Evolutionary conservation across 2,329 filamentous ascomycete species (phyloP).

Genomic region (Mycosphaerelloides madeirae): DNA sequence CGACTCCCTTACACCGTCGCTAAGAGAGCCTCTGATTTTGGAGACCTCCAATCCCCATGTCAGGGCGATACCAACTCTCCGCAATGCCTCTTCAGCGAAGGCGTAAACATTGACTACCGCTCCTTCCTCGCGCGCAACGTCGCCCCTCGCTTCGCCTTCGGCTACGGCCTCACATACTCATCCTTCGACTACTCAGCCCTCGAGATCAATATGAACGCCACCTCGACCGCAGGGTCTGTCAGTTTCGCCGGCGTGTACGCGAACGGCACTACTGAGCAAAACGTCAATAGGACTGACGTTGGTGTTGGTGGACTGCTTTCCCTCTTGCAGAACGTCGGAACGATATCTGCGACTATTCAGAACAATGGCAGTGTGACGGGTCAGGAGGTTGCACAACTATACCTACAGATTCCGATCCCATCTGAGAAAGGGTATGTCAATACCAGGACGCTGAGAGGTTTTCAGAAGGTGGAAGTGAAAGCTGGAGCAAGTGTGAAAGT

Average conservation of each 20-base stretch:
- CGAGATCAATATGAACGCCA: conserved; percentile 24
- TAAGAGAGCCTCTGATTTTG: conserved; percentile 54
- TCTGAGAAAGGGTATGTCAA: conserved; percentile 40
- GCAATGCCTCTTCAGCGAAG: conserved; percentile 33
- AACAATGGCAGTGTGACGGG: conserved; percentile 49
- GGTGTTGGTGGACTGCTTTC: conserved; percentile 26
- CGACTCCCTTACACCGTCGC: conserved; percentile 60
- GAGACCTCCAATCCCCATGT: conserved; percentile 36
- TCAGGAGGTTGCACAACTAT: conserved; percentile 52
- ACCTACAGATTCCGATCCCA: conserved; percentile 28
- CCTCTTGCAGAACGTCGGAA: conserved; percentile 49
- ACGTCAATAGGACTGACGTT: conserved; percentile 20
- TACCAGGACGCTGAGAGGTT: conserved; percentile 31
- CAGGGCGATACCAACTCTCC: conserved; percentile 20
- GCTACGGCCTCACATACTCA: conserved; percentile 36
- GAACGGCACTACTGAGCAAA: conserved; percentile 28
- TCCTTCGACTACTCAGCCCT: conserved; percentile 32
- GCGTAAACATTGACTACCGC: conserved; percentile 37
- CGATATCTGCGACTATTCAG: conserved; percentile 46
- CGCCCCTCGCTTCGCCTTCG: conserved; percentile 33
- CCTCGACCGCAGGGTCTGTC: conserved; percentile 18
- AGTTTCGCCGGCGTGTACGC: conserved; percentile 23
- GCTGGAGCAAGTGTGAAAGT: conserved; percentile 31
- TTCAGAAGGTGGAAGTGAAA: conserved; percentile 28
- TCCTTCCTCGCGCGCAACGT: conserved; percentile 29